Percentiles rank a stretch among this genome's conserved stretches.
Evolutionary conservation across 352 stramenopile genomes (phyloP).

Genomic region (Phytopythium litorale): DNA sequence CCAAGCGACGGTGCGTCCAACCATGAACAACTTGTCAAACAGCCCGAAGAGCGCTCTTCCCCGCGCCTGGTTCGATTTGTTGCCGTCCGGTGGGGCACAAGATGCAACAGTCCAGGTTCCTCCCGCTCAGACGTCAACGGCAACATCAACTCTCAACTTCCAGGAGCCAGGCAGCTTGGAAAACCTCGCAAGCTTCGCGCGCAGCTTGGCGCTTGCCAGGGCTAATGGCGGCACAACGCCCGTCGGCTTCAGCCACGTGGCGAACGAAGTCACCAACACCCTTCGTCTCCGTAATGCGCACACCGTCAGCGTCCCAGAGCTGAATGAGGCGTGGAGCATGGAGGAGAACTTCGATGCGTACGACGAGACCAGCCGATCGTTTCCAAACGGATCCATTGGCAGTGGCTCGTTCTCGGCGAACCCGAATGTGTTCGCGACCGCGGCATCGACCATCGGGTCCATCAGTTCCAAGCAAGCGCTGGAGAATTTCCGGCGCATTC

Average conservation of each 20-base stretch:
- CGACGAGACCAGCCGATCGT: slow-evolving; percentile 62
- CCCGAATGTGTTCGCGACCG: slow-evolving; percentile 24
- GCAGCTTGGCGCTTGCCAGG: slow-evolving; percentile 35
- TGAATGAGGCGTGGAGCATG: slow-evolving; percentile 56
- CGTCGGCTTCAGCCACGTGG: slow-evolving; percentile 42
- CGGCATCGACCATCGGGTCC: slow-evolving; percentile 63
- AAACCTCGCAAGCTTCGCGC: slow-evolving; percentile 67
- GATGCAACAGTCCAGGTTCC: slow-evolving; percentile 10
- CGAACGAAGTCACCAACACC: slow-evolving; percentile 78
- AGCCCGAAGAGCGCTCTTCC: slow-evolving; percentile 74
- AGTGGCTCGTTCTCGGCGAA: slow-evolving; percentile 26
- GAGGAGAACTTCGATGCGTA: slow-evolving; percentile 63
- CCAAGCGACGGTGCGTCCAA: slow-evolving; percentile 75
- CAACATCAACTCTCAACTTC: slow-evolving; percentile 29
- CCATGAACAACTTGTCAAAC: slow-evolving; percentile 51
- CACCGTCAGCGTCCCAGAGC: slow-evolving; percentile 19
- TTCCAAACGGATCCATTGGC: slow-evolving; percentile 50
- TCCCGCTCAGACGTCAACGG: slow-evolving; percentile 6
- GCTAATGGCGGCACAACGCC: slow-evolving; percentile 1
- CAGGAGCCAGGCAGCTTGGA: slow-evolving; percentile 69
- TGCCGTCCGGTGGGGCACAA: slow-evolving; percentile 28
- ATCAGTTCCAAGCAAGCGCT: slow-evolving; percentile 55
- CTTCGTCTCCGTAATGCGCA: slow-evolving; percentile 24
- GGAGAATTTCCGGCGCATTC: slow-evolving; percentile 57
- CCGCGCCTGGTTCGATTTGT: slow-evolving; percentile 74